Base-by-base conservation (phyloP, 2,329 filamentous ascomycete genomes). In the Ilyonectria sp. region DNA sequence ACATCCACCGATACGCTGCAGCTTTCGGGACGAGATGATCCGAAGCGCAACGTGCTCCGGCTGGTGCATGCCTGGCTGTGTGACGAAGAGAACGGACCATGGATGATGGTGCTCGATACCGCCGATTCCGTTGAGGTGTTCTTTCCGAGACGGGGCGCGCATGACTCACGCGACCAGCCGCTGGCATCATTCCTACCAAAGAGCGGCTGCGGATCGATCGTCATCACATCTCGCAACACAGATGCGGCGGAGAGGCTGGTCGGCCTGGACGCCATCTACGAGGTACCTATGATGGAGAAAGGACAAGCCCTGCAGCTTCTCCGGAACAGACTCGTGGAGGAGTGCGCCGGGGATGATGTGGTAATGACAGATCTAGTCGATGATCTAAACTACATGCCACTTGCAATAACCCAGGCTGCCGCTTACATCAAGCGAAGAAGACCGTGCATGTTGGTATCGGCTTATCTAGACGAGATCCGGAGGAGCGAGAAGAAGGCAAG, bases 81-180 rank as follows among this genome's bases (percentile, higher is more conserved):
- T 19, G 35, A 46, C 8, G 58, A 69, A 35, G 60, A 60, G 4
- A 26, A 64, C 13, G 19, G 54, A 5, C 26, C 8, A 2, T 66
- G 63, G 63, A 5, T 37, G 23, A 52, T 65, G 23, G 26, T 60
- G 5, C 33, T 65, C 4, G 63, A 65, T 21, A 65, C 57, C 43
- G 57, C 57, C n/a, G 63, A 65, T 31, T 40, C 56, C 33, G 21
- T n/a, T 43, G 31, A 60, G 10, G 52, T 62, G 0, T 54, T 62
- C 17, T 62, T 62, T 13, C 49, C 60, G 3, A 23, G 21, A 23
- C 21, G 21, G 21, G 7, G 21, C 13, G 2, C 23, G 2, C 50
- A 49, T 21, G 3, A 23, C 21, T 23, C 21, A 23, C 21, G 21
- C 21, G 21, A 23, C 21, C 21, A 4, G 15, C 37, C 21, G 1